A percentile compares a stretch with the other conserved stretches of the same genome.
phyloP scores from a whole-genome alignment of 192 early-diverging fungal species.

The Coemansia sp. region DNA sequence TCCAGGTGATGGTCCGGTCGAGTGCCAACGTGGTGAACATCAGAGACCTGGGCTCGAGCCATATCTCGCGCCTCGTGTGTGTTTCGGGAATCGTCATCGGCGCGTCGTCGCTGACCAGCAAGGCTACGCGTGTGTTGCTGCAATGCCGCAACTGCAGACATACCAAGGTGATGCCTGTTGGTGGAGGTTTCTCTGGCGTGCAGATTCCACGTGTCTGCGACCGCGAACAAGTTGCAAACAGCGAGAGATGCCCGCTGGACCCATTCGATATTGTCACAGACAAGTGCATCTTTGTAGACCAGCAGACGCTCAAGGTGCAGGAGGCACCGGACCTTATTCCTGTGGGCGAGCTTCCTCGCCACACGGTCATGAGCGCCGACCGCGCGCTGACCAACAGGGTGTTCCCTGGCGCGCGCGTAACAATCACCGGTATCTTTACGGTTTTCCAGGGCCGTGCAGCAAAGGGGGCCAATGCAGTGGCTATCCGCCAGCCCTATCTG shows the following conservation, averaged over 20 bases:
- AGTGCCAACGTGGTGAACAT: slow-evolving; percentile 86
- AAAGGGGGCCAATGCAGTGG: slow-evolving; percentile 77
- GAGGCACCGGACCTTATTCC: slow-evolving; percentile 97
- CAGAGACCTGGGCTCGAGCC: slow-evolving; percentile 80
- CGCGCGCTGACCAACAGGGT: slow-evolving; percentile 81
- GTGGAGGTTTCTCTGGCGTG: slow-evolving; percentile 81
- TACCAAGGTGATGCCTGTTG: slow-evolving; percentile 77
- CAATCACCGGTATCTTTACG: slow-evolving; percentile 92
- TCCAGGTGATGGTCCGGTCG: slow-evolving; percentile 85
- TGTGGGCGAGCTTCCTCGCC: slow-evolving; percentile 95
- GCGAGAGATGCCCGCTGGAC: slow-evolving; percentile 66
- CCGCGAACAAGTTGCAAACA: slow-evolving; percentile 37
- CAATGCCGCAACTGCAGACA: slow-evolving; percentile 87
- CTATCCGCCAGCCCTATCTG: slow-evolving; percentile 91
- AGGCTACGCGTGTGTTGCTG: slow-evolving; percentile 85
- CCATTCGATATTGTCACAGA: slow-evolving; percentile 94
- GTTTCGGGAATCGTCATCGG: slow-evolving; percentile 96
- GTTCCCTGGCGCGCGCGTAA: slow-evolving; percentile 91
- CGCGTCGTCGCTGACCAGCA: slow-evolving; percentile 81
- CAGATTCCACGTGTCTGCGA: slow-evolving; percentile 89
- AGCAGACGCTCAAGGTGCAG: slow-evolving; percentile 96
- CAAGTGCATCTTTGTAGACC: slow-evolving; percentile 94
- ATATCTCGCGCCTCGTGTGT: slow-evolving; percentile 89
- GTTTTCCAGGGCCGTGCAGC: slow-evolving; percentile 77
- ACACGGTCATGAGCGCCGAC: slow-evolving; percentile 88